Conservation (phyloP, 495 filamentous ascomycete species). For the Talaromyces adpressus region DNA sequence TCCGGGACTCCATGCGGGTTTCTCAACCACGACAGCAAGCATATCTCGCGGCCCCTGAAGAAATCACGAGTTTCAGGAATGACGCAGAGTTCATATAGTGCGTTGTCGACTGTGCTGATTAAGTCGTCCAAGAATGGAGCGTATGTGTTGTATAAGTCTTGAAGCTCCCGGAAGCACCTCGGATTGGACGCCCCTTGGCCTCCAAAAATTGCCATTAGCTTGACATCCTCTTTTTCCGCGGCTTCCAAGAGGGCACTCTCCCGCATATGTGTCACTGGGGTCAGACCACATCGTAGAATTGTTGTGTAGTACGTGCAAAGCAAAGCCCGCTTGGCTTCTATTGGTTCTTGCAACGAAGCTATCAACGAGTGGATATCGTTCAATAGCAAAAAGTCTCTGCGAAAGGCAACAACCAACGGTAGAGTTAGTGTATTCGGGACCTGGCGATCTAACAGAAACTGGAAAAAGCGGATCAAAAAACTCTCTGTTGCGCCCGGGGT, state of each 20-base stretch:
- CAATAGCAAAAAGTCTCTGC: not conserved
- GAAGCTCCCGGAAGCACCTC: slow-evolving; percentile 16
- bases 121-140: slow-evolving; percentile 12
- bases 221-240: slow-evolving; percentile 11
- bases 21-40: slow-evolving; percentile 19
- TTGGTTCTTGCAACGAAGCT: not conserved
- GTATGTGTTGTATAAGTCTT: slow-evolving; percentile 16
- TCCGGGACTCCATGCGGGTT: slow-evolving; percentile 12
- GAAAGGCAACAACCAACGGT: not conserved
- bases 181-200: slow-evolving; percentile 19
- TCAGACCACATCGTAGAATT: slow-evolving; percentile 1
- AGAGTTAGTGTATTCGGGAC: not conserved
- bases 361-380: slow-evolving; percentile 18
- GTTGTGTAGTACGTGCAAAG: slow-evolving; percentile 15
- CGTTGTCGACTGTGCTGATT: slow-evolving; percentile 10
- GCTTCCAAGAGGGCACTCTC: slow-evolving; percentile 13
- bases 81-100: slow-evolving; percentile 12
- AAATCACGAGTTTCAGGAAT: slow-evolving; percentile 3
- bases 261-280: not conserved
- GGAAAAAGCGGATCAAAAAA: slow-evolving; percentile 6
- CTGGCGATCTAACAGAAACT: slow-evolving; percentile 13
- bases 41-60: slow-evolving; percentile 10
- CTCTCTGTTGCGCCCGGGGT: not conserved
- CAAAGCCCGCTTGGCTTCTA: slow-evolving; percentile 8
- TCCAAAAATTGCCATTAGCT: slow-evolving; percentile 18